Conservation (phyloP, 805 yeast genomes). For the Myxozyma geophila region DNA sequence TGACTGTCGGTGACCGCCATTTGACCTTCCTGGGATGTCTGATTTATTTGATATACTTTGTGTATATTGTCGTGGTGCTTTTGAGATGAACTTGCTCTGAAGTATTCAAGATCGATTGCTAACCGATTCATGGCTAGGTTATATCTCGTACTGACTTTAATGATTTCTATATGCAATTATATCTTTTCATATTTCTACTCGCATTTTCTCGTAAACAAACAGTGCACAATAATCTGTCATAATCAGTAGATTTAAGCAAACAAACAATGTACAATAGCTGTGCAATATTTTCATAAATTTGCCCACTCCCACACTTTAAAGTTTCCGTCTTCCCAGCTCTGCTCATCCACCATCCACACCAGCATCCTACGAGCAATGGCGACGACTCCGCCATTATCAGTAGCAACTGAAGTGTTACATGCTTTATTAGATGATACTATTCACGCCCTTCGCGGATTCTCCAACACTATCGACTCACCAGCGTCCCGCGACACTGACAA, state of each 20-base stretch:
- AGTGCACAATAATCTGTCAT: no score
- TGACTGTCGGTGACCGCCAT: slow-evolving; percentile 38
- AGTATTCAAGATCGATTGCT: no score
- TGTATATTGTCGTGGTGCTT: not conserved
- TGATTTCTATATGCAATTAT: not conserved
- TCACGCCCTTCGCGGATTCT: not conserved
- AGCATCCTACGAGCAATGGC: no score
- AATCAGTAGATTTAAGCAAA: no score
- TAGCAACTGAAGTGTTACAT: no score
- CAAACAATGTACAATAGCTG: not conserved
- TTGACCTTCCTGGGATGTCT: slow-evolving; percentile 40
- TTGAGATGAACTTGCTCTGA: not conserved
- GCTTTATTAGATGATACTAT: not conserved
- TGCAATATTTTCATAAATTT: not conserved
- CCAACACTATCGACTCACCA: not conserved
- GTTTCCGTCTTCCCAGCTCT: not conserved
- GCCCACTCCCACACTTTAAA: not conserved
- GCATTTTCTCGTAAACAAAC: not conserved
- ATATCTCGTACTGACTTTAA: not conserved
- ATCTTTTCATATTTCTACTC: not conserved
- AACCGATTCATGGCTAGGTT: no score
- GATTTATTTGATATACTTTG: slow-evolving; percentile 13
- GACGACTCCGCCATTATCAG: no score
- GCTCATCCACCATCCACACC: no score
- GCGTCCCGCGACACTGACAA: not conserved